Evolutionary conservation across 163 green algal genomes (phyloP), one percentile per base, ranked within the genome.

Genomic region (Trebouxia gelatinosa): DNA sequence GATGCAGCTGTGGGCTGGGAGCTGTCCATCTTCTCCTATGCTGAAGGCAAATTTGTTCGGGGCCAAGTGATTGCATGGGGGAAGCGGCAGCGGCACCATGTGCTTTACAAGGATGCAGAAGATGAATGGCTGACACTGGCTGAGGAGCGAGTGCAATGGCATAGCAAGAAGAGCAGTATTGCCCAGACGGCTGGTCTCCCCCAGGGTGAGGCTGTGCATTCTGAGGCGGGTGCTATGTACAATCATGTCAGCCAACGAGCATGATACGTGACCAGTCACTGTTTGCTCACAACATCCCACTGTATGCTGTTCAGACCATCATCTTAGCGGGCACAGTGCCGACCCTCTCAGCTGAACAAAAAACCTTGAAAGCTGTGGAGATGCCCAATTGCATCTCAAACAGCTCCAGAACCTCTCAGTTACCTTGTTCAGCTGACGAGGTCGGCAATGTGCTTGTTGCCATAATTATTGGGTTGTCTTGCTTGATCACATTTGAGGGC

Each of bases 21-120:
- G 26, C 26, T 83, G 57, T 59, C 43, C 35, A 46, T 83, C 34
- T 64, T 51, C 23, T 80, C 59, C 23, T 38, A 67, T n/a, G 48
- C 50, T 38, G 71, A 78, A 54, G 71, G 51, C 35, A 7, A 13
- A 16, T 48, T 26, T 23, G 78, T 80, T 50, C 34, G 67, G n/a
- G 86, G 75, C 21, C 75, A 88, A 75, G 81, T 91, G 83, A 78
- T 89, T 38, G 71, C 48, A 9, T 84, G 83, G 35, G 61, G 70
- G 57, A 57, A 54, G 9, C 29, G 51, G 3, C 37, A 59, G 17
- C 71, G 72, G 26, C 85, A 91, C 80, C 85, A 86, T 35, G 68
- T 93, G 40, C 80, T 90, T 48, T 91, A 88, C 70, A 57, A 83
- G 5, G 89, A 92, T 74, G 87, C 86, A 13, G 86, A 90, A 72